Percentiles rank a stretch among this genome's conserved stretches.
phyloP scores from a whole-genome alignment of 148 eudicot genomes.

The Amaranthus cruentus region DNA sequence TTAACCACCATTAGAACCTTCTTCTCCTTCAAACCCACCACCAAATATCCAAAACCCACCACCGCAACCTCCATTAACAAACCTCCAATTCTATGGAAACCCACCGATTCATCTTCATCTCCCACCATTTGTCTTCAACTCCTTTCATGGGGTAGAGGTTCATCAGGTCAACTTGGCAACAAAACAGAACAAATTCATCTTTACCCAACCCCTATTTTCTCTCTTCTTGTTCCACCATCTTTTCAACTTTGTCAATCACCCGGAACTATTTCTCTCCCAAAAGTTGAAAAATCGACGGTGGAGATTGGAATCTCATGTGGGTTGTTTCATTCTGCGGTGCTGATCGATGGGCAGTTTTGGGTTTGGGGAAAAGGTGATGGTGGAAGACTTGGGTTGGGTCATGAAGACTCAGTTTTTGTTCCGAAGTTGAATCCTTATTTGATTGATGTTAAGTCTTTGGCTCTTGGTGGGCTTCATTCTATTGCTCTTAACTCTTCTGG shows the following conservation, averaged over 20 bases:
- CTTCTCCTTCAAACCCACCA: constrained; percentile 21
- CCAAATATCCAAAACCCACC: constrained; percentile 13
- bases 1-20: constrained; percentile 14
- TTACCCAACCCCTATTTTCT: constrained; percentile 54
- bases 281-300: not conserved
- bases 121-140: constrained; percentile 39
- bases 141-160: constrained; percentile 82
- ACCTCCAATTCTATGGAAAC: constrained; percentile 36
- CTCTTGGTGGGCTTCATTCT: constrained; percentile 93
- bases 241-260: constrained; percentile 43
- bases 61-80: constrained; percentile 19
- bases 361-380: constrained; percentile 99
- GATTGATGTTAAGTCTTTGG: constrained; percentile 38
- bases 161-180: constrained; percentile 85
- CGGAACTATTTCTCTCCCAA: constrained; percentile 31
- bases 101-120: constrained; percentile 9
- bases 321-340: constrained; percentile 67
- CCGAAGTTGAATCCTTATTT: constrained; percentile 53
- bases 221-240: constrained; percentile 48
- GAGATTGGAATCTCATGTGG: constrained; percentile 75
- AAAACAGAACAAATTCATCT: constrained; percentile 47
- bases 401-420: constrained; percentile 49
- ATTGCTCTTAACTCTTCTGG: constrained; percentile 63
- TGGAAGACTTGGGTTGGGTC: constrained; percentile 74
- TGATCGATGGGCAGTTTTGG: constrained; percentile 67